Base-by-base conservation (phyloP, 1,284 basidiomycete species). In the Marasmius tenuissimus region DNA sequence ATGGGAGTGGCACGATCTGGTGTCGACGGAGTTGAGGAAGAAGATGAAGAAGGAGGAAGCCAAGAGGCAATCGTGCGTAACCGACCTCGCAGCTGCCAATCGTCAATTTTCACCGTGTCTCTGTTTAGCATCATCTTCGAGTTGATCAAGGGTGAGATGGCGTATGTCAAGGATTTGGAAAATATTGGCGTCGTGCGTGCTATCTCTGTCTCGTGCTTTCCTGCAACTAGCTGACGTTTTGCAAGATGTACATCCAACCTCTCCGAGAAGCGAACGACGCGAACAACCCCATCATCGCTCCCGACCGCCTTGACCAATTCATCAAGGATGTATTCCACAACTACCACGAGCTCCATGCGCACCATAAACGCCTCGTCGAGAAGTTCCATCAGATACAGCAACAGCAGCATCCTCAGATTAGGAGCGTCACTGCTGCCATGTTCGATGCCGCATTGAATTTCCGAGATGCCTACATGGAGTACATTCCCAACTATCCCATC, bases 111-210 rank as follows among this genome's bases (percentile, higher is more conserved):
- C 61, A 38, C 54, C 42, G 52, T 34, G 18, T 62, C 40, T 57
- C 34, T 58, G 50, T 64, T 37, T 65, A 95, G 93, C 48, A 87
- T 93, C 66, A 96, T 98, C 58, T 97, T 96, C 70, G 97, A 99
- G 75, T 78, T 98, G 49, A 97, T 99, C 71, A 92, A 96, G 71
- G 93, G 92, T 61, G 97, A 99, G 76, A 96, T 97, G 89, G 87
- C 89, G 58, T 98, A 98, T 72, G 92, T 97, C 14, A 89, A 89
- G 61, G 97, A 99, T 78, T 77, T 99, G 33, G 91, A 96, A 71
- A 90, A 92, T 59, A 91, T 98, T 61, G 91, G 95, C 64, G 82
- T 79, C 58, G 92, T 94, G 61, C 57, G 85, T 74, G 56, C 37
- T 37, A 65, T 65, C 58, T 20, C 42, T 58, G 50, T 52, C 57